These are phyloP conservation scores for Harringtonia lauricola DNA, from an alignment of 2,329 filamentous ascomycete species.

Conservation along the genomic window DNA sequence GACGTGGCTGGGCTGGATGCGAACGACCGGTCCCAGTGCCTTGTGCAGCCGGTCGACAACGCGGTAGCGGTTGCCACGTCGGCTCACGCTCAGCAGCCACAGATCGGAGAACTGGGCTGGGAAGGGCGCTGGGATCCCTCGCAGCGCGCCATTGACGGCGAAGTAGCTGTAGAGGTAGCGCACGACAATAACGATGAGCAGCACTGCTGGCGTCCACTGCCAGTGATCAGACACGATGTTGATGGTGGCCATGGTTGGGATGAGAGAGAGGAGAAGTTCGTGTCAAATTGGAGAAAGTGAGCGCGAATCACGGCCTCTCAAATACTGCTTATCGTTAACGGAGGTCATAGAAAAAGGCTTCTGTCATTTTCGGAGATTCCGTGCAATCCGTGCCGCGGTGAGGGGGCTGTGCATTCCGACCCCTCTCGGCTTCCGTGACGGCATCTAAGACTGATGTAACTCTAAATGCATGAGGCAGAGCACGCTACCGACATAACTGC, in stretches of 20 bases:
- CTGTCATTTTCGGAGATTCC: too few species aligned
- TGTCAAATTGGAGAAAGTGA: too few species aligned
- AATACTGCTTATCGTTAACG: too few species aligned
- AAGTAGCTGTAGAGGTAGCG: conserved; percentile 52
- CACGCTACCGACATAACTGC: too few species aligned
- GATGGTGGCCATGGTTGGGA: neutral
- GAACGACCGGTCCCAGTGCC: conserved; percentile 66
- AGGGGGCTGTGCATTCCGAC: too few species aligned
- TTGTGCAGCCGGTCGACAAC: conserved; percentile 63
- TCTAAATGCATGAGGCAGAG: too few species aligned
- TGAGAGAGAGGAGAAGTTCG: too few species aligned
- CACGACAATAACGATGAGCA: conserved; percentile 35
- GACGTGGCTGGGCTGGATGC: conserved; percentile 76
- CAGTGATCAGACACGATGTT: conserved; percentile 15
- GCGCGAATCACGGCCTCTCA: too few species aligned
- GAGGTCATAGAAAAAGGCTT: too few species aligned
- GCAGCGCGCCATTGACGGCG: conserved; percentile 37
- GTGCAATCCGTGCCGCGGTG: too few species aligned
- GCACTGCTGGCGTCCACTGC: conserved; percentile 33
- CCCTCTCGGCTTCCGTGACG: too few species aligned
- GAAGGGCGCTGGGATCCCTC: conserved; percentile 51
- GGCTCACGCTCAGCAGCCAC: conserved; percentile 61
- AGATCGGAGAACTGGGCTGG: conserved; percentile 60
- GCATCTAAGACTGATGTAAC: too few species aligned
- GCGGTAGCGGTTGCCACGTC: conserved; percentile 53